Evolutionary conservation across 345 rosid species (phyloP).

Genomic region (Linum tenue): DNA sequence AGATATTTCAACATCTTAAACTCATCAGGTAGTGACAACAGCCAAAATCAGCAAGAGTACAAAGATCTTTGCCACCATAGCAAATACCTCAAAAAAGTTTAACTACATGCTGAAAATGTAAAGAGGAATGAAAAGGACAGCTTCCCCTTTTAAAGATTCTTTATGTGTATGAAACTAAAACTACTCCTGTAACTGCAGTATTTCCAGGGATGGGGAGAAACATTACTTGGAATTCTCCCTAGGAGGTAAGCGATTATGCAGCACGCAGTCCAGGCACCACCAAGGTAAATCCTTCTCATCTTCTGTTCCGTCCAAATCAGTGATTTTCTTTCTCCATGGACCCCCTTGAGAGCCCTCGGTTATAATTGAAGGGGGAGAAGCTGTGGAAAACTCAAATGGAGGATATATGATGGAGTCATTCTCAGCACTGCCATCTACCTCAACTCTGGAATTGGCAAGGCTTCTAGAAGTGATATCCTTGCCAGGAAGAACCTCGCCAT

Average conservation of each 20-base stretch:
- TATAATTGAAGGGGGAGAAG: slow-evolving; percentile 80
- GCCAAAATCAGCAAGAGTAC: background rate
- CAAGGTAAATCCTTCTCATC: slow-evolving; percentile 91
- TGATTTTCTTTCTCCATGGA: slow-evolving; percentile 92
- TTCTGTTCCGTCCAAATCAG: slow-evolving; percentile 81
- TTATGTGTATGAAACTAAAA: background rate
- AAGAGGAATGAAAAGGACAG: no score
- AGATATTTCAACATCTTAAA: slow-evolving; percentile 11
- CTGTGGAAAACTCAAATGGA: slow-evolving; percentile 77
- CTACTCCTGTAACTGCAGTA: background rate
- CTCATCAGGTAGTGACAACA: background rate
- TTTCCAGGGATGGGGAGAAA: slow-evolving; percentile 4
- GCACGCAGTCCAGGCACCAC: slow-evolving; percentile 91
- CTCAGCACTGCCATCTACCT: slow-evolving; percentile 58
- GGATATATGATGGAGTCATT: slow-evolving; percentile 65
- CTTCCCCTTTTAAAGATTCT: no score
- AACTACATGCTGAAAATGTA: no score
- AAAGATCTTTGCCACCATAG: no score
- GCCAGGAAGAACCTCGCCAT: slow-evolving; percentile 60
- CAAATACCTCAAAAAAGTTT: no score
- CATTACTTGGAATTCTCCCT: slow-evolving; percentile 86
- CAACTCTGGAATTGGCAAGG: slow-evolving; percentile 49
- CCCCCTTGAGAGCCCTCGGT: slow-evolving; percentile 99
- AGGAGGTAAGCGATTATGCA: slow-evolving; percentile 84
- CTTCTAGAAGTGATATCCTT: slow-evolving; percentile 56